Base-by-base conservation (phyloP, 2,329 filamentous ascomycete genomes). In the Exophiala sp. region DNA sequence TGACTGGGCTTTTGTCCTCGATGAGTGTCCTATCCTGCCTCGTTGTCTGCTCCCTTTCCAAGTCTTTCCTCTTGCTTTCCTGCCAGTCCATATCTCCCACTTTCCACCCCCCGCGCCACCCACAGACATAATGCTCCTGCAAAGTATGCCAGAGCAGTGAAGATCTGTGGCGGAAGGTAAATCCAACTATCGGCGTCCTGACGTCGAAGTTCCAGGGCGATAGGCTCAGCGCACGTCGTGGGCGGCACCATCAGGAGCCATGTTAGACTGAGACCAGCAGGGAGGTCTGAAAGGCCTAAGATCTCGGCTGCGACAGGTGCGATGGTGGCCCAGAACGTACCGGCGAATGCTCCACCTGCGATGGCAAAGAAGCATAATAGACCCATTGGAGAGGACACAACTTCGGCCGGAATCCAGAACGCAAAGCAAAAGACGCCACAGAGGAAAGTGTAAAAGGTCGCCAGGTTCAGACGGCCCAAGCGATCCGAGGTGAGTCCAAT, bases 401-500 rank as follows among this genome's bases (percentile, higher is more conserved):
- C 74, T 53, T 75, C 73, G 0, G 80, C 76, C 41, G 77, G 78
- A 29, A 77, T 74, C 82, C 82, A 85, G 24, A 85, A 73, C 0
- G 78, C 70, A 18, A 85, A 71, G 46, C 73, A 76, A 58, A 82
- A 76, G 1, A 85, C 32, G 1, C 77, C 80, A 40, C 74, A 75
- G 8, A 80, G 59, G 29, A 77, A 72, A 0, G 78, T 79, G 65
- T 78, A 74, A 7, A 72, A 61, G 1, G 68, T 68, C 1, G 81
- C 79, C 66, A 83, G 79, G 55, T 85, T 84, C 57, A 86, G 73
- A 1, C 81, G 70, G 1, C 82, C 81, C 24, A 80, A 70, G 0
- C 66, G 68, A 59, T 85, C 82, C 54, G 75, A 79, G 59, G 79
- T 78, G 61, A 81, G 79, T 0, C 82, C 82, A 4, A 85, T 75